Evolutionary conservation across 75 land plant species (phyloP).

Genomic region (Gnetum montanum): DNA sequence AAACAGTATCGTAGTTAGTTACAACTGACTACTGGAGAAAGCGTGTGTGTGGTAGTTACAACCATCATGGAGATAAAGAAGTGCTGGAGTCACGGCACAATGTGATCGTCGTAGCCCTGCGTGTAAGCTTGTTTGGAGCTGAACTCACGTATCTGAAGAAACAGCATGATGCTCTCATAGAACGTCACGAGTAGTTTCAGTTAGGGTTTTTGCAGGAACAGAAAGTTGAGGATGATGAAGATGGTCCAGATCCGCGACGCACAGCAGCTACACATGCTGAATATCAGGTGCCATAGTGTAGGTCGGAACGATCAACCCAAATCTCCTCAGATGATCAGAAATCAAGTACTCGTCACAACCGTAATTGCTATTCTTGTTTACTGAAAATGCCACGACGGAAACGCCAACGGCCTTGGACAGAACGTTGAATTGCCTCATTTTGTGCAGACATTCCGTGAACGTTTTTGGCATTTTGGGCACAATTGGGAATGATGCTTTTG

Average conservation of each 20-base stretch:
- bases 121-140: too few species aligned
- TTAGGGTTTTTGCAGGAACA: too few species aligned
- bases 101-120: too few species aligned
- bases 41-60: too few species aligned
- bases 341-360: slow-evolving; percentile 36
- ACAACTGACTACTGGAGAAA: too few species aligned
- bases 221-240: too few species aligned
- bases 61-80: too few species aligned
- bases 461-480: slow-evolving; percentile 32
- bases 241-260: slow-evolving; percentile 48
- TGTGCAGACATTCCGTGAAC: slow-evolving; percentile 20
- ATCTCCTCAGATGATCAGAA: slow-evolving; percentile 29
- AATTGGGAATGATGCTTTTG: slow-evolving; percentile 30
- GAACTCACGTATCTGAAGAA: too few species aligned
- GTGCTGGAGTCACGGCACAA: too few species aligned
- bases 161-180: too few species aligned
- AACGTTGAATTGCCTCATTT: slow-evolving; percentile 30
- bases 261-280: slow-evolving; percentile 29
- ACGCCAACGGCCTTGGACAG: slow-evolving; percentile 44
- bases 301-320: slow-evolving; percentile 54
- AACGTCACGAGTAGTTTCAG: too few species aligned
- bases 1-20: too few species aligned
- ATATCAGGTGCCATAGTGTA: slow-evolving; percentile 60
- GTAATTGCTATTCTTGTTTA: slow-evolving; percentile 19
- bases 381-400: slow-evolving; percentile 45